Evolutionary conservation across 2,329 filamentous ascomycete genomes (phyloP).

Genomic region (Rasamsonia emersonii): DNA sequence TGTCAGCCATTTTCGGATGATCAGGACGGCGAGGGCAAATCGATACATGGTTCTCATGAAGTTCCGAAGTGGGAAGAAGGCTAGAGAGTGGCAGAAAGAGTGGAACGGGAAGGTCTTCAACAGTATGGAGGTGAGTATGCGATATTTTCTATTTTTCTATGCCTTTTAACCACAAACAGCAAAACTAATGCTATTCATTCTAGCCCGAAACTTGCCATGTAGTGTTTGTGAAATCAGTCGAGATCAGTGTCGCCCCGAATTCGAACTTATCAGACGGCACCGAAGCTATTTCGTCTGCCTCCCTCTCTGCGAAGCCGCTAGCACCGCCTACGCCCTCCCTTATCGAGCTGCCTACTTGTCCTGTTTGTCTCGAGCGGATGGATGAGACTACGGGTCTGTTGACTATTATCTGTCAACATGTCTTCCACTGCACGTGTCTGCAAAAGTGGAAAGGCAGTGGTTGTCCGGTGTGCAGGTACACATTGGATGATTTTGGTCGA

Average conservation of each 20-base stretch:
- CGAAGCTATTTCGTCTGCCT: slow-evolving; percentile 24
- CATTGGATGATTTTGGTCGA: slow-evolving; percentile 50
- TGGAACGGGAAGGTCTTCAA: slow-evolving; percentile 95
- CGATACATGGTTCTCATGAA: slow-evolving; percentile 95
- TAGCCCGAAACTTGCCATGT: slow-evolving; percentile 91
- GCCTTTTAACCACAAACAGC: not conserved
- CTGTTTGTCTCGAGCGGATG: slow-evolving; percentile 95
- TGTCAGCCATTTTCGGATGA: slow-evolving; percentile 89
- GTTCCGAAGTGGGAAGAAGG: slow-evolving; percentile 67
- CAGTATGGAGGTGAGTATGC: slow-evolving; percentile 63
- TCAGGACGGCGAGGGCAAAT: slow-evolving; percentile 80
- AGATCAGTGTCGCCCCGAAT: slow-evolving; percentile 58
- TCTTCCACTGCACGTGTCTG: slow-evolving; percentile 93
- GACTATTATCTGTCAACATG: slow-evolving; percentile 93
- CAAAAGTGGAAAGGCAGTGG: slow-evolving; percentile 93
- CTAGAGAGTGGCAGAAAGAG: slow-evolving; percentile 69
- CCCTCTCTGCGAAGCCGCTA: slow-evolving; percentile 52
- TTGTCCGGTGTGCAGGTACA: slow-evolving; percentile 91
- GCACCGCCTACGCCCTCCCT: slow-evolving; percentile 72
- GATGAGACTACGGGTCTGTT: slow-evolving; percentile 92
- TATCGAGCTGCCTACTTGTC: slow-evolving; percentile 87
- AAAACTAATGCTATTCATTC: slow-evolving; percentile 8
- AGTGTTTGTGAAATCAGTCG: slow-evolving; percentile 87
- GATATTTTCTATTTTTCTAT: slow-evolving; percentile 6
- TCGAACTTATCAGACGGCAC: slow-evolving; percentile 8